Evolutionary conservation across 1,284 basidiomycete genomes (phyloP), one percentile per base, ranked within the genome.

Genomic region (Ceratobasidium sp.): DNA sequence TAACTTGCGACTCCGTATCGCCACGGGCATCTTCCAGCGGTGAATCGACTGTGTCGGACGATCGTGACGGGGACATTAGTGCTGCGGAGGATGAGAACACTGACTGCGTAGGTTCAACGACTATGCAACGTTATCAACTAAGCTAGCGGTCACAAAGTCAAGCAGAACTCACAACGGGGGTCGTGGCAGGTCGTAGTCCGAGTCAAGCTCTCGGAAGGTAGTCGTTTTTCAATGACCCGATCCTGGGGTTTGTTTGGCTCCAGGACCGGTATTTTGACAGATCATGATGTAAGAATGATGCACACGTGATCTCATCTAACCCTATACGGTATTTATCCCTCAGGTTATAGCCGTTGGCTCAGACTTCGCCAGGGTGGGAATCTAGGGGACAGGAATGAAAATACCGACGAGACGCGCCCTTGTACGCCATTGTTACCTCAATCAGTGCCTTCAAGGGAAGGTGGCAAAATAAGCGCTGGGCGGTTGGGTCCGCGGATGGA

Each of bases 401-500:
- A 40, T 40, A 40, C 38, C 8, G 49, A 5, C 25, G 27, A 6
- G 27, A 32, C 50, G 35, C 8, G 25, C 6, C 43, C 31, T 27
- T 7, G 25, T 10, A 10, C 47, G 2, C 47, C 22, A 25, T 5
- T 22, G 31, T 50, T 29, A 29, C 25, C 47, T 27, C 47, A 50
- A 27, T 53, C 35, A 25, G 27, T 32, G 50, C 50, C 31, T 53
- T 53, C 42, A 38, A 22, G 32, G 2, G 27, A 55, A 40, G 10
- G 29, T 15, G 6, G 5, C 10, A 13, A 17, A 7, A 40, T 47
- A 53, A 53, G 60, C 60, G 60, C 60, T 20, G n/a, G 35, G 60
- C 60, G 60, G 31, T 27, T 65, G 47, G 47, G 49, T 17, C 22
- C 1, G 47, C 60, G 60, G 60, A 65, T 65, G 60, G 47, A 65